Evolutionary conservation across 2,329 filamentous ascomycete species (phyloP).

Genomic region (Pseudocercospora pini-densiflorae): DNA sequence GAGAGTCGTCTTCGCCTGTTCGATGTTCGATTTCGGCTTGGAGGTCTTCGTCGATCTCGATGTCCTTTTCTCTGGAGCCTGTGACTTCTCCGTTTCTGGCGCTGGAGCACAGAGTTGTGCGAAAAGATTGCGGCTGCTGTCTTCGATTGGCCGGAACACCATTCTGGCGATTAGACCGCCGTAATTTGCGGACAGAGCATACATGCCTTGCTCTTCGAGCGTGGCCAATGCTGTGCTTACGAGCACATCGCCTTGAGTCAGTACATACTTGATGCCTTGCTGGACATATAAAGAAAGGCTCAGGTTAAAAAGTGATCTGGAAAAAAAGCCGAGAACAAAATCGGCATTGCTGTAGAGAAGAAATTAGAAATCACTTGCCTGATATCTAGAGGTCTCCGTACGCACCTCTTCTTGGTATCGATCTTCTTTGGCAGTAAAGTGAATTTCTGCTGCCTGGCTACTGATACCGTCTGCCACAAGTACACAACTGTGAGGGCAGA

Average conservation of each 20-base stretch:
- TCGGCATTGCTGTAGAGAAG: constrained; percentile 26
- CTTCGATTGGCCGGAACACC: constrained; percentile 93
- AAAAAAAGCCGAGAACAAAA: constrained; percentile 67
- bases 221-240: constrained; percentile 79
- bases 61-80: constrained; percentile 41
- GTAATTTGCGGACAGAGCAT: constrained; percentile 90
- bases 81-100: constrained; percentile 32
- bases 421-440: constrained; percentile 64
- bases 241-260: constrained; percentile 93
- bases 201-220: constrained; percentile 82
- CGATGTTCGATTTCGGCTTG: constrained; percentile 26
- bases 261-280: constrained; percentile 85
- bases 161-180: constrained; percentile 86
- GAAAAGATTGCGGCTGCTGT: constrained; percentile 88
- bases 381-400: constrained; percentile 27
- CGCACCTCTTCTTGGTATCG: constrained; percentile 44
- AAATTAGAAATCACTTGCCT: constrained; percentile 32
- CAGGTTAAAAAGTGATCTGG: constrained; percentile 70
- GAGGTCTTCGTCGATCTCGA: constrained; percentile 23
- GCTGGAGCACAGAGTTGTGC: constrained; percentile 70
- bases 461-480: constrained; percentile 60
- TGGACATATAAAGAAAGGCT: constrained; percentile 85
- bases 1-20: constrained; percentile 58
- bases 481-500: constrained; percentile 72
- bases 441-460: constrained; percentile 66